phyloP scores from a whole-genome alignment of 148 eudicot genomes.

The Vaccinium vitisidaea region DNA sequence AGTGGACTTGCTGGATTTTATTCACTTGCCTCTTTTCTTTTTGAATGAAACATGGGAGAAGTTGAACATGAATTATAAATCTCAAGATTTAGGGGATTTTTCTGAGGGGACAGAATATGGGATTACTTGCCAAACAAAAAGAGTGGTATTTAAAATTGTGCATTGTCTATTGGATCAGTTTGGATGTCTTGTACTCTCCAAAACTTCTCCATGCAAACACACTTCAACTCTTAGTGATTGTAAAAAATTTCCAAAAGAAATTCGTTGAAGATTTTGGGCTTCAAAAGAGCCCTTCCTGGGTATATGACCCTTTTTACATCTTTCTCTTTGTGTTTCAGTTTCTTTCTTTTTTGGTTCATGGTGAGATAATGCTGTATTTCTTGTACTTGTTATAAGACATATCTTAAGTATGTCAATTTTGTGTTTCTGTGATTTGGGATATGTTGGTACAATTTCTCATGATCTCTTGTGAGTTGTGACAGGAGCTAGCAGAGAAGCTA shows the following conservation, averaged over 20 bases:
- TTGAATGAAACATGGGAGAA: neutral
- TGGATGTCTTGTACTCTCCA: neutral
- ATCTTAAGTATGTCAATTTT: neutral
- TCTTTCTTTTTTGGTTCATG: neutral
- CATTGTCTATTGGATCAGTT: neutral
- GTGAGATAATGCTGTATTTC: neutral
- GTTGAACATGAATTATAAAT: neutral
- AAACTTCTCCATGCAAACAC: neutral
- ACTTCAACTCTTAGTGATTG: neutral
- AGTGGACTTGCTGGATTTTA: neutral
- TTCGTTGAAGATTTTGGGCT: neutral
- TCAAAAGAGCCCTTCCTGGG: neutral
- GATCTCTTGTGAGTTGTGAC: no score
- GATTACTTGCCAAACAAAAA: neutral
- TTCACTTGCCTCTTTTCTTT: neutral
- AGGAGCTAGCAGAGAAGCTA: conserved; percentile 40
- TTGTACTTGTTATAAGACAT: neutral
- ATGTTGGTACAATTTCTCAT: neutral
- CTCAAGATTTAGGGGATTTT: neutral
- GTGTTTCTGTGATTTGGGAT: neutral
- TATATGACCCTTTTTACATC: neutral
- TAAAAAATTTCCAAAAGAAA: neutral
- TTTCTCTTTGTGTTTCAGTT: neutral
- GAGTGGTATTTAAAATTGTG: neutral
- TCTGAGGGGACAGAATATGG: neutral